Base-by-base conservation (phyloP, 306 rosid species). In the Pterocarpus santalinus region DNA sequence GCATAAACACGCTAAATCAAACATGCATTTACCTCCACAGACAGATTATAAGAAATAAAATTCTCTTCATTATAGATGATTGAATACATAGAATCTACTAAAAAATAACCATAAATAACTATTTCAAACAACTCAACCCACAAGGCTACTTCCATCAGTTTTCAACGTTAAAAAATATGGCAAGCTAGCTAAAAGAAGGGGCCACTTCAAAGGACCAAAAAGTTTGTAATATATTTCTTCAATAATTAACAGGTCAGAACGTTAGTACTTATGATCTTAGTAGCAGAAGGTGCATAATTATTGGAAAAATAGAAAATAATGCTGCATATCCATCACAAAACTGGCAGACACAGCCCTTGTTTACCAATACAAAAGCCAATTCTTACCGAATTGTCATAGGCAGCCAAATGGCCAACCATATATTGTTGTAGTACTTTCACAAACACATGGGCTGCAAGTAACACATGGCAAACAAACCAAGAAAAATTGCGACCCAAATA, bases 91-190 rank as follows among this genome's bases (percentile, higher is more conserved):
- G 12, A 41, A 52, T 60, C 63, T 61, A 17, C 16, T 1, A 65
- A 46, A 64, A 41, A 46, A 55, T 49, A 56, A 66, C 7, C 49
- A 75, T n/a, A 22, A 65, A 16, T 60, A 57, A 52, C 43, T 6
- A 44, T 66, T 73, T 75, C 75, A 38, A 57, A 76, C 69, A 69
- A 75, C 65, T 71, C 41, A 75, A 84, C 41, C 65, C 17, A 33
- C 17, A 22, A 41, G 71, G 69, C 33, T 58, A 73, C 61, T 49
- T 22, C 28, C 22, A 32, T 13, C 30, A 30, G 33, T 79, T 65
- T 53, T 58, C 35, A 58, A 57, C 15, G 44, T 46, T 66, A 8
- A 43, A 22, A 78, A 60, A 49, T 10, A 67, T 67, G 77, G 38
- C 63, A 74, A 39, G 75, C 49, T 49, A 49, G 49, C 28, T 22